These are phyloP conservation scores for Tylopilus intermedius DNA, from an alignment of 768 basidiomycete genomes.

Conservation along the genomic window DNA sequence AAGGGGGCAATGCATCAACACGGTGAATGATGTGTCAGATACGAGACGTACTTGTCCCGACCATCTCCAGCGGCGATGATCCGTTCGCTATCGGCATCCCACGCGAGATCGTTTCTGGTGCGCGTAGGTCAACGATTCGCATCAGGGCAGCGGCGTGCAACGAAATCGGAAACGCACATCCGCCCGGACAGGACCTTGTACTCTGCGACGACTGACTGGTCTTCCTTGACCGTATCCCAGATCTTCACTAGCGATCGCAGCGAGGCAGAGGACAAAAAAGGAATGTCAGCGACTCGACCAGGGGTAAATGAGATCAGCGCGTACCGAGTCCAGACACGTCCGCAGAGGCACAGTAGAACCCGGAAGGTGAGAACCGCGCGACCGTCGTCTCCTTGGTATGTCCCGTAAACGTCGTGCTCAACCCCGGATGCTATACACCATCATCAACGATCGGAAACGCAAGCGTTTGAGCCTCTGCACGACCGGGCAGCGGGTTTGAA, in stretches of 20 bases:
- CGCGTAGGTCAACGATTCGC: not conserved
- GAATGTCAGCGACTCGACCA: not conserved
- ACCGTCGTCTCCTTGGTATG: constrained; percentile 84
- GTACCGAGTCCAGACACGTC: constrained; percentile 77
- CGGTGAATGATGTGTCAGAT: not conserved
- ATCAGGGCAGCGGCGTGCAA: not conserved
- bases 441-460: not conserved
- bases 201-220: constrained; percentile 77
- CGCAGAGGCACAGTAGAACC: constrained; percentile 92
- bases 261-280: not conserved
- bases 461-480: not conserved
- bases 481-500: not conserved
- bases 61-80: constrained; percentile 93
- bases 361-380: constrained; percentile 87
- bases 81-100: constrained; percentile 97
- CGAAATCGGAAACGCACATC: constrained; percentile 44
- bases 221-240: constrained; percentile 90
- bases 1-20: not conserved
- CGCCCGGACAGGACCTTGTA: constrained; percentile 69
- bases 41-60: constrained; percentile 61
- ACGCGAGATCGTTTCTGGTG: constrained; percentile 85
- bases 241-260: constrained; percentile 56
- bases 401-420: constrained; percentile 64
- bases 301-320: constrained; percentile 10
- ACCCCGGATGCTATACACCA: constrained; percentile 54